phyloP scores from a whole-genome alignment of 306 rosid species.

The Gillenia trifoliata region DNA sequence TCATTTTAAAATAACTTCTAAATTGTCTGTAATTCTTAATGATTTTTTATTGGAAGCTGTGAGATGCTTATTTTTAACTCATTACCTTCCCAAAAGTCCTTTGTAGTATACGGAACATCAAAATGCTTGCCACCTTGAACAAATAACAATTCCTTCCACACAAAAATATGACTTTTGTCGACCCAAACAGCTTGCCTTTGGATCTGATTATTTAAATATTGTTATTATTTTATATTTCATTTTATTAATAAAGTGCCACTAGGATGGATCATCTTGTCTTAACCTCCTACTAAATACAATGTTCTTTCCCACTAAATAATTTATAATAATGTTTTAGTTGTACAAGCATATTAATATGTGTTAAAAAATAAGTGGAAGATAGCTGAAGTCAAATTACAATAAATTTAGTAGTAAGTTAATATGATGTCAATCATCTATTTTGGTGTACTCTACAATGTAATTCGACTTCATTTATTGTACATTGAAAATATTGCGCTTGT shows the following conservation, averaged over 20 bases:
- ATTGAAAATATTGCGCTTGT: no score
- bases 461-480: no score
- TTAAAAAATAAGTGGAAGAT: neutral
- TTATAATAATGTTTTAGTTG: neutral
- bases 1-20: no score
- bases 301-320: neutral
- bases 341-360: neutral
- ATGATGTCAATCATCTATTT: no score
- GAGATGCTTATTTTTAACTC: neutral
- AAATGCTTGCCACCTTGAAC: slow-evolving; percentile 12
- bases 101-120: slow-evolving; percentile 3
- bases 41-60: no score
- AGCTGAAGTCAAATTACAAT: neutral
- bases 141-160: slow-evolving; percentile 1
- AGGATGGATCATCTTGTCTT: neutral
- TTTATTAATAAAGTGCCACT: slow-evolving; percentile 1
- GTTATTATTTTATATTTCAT: neutral
- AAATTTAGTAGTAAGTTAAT: neutral
- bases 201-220: neutral
- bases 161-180: neutral
- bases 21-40: no score
- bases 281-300: neutral
- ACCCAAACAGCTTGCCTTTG: slow-evolving; percentile 7
- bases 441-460: no score
- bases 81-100: neutral